phyloP scores from a whole-genome alignment of 208 protist genomes.

The Wallacemonas sp. region DNA sequence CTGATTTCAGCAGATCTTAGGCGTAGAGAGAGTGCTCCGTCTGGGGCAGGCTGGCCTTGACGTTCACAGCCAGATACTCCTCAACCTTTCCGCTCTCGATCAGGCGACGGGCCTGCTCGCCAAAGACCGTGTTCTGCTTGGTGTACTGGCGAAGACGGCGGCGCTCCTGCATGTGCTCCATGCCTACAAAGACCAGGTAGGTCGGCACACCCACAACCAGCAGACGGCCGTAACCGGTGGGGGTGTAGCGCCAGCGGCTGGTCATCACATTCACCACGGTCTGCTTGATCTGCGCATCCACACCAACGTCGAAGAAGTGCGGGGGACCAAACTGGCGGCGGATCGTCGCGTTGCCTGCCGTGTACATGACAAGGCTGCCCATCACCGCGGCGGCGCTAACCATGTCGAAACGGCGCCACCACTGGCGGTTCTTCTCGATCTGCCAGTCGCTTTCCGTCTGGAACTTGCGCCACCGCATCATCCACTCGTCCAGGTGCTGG shows the following conservation, averaged over 20 bases:
- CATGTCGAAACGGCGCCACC: conserved; percentile 75
- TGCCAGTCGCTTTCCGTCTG: conserved; percentile 89
- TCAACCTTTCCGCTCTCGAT: conserved; percentile 78
- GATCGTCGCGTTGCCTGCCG: conserved; percentile 67
- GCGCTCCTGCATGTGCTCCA: conserved; percentile 78
- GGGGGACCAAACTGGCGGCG: conserved; percentile 77
- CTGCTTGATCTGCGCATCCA: conserved; percentile 72
- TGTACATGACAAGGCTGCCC: conserved; percentile 58
- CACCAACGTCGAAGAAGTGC: conserved; percentile 86
- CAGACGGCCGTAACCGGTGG: conserved; percentile 80
- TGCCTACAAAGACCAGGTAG: conserved; percentile 56
- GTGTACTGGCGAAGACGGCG: conserved; percentile 71
- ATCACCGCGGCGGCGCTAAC: conserved; percentile 39
- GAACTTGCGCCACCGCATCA: conserved; percentile 90
- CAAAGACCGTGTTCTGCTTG: conserved; percentile 86
- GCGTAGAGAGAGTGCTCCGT: conserved; percentile 61
- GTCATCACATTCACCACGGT: conserved; percentile 51
- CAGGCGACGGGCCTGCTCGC: conserved; percentile 84
- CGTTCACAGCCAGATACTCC: conserved; percentile 85
- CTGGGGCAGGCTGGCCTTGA: conserved; percentile 63
- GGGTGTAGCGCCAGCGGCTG: conserved; percentile 79
- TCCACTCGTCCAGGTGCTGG: conserved; percentile 91
- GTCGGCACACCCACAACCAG: conserved; percentile 72
- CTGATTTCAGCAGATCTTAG: conserved; percentile 16
- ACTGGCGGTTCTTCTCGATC: conserved; percentile 87